A percentile compares a stretch with the other conserved stretches of the same genome.
These are phyloP conservation scores for Taxawa tesnikishii DNA, from an alignment of 2,329 filamentous ascomycete genomes.

Conservation along the genomic window DNA sequence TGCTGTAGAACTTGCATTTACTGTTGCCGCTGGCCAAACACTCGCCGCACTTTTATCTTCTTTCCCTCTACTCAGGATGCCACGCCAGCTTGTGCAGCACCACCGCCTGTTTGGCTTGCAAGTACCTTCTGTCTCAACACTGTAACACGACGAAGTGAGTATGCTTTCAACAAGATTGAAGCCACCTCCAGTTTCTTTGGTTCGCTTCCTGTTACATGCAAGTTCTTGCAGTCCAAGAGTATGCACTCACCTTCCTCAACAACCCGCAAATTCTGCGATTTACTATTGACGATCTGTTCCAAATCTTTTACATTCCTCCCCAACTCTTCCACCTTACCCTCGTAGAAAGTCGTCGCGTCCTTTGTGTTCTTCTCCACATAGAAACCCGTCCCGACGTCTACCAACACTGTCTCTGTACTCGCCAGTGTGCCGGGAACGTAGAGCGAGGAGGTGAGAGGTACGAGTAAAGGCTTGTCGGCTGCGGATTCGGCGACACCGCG, in stretches of 20 bases:
- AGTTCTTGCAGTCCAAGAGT: background rate
- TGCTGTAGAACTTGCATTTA: no score
- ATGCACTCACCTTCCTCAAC: conserved; percentile 54
- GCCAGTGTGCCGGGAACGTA: conserved; percentile 80
- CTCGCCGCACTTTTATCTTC: no score
- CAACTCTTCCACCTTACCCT: conserved; percentile 54
- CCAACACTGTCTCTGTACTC: conserved; percentile 64
- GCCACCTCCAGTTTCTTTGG: no score
- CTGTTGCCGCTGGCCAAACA: no score
- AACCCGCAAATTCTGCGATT: conserved; percentile 72
- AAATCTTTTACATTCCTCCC: conserved; percentile 53
- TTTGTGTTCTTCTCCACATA: conserved; percentile 71
- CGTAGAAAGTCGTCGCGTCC: conserved; percentile 56
- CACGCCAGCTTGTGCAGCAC: no score
- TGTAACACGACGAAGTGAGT: no score
- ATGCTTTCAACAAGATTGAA: no score
- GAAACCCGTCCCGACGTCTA: conserved; percentile 90
- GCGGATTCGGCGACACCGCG: conserved; percentile 15
- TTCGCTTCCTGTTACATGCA: no score
- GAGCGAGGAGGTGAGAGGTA: conserved; percentile 88
- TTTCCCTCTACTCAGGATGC: no score
- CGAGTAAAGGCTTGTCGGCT: conserved; percentile 55
- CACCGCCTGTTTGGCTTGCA: no score
- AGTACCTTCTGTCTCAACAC: no score
- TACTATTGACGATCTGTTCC: conserved; percentile 57